Evolutionary conservation across 1,284 basidiomycete species (phyloP).

Genomic region (Pterula multifida): DNA sequence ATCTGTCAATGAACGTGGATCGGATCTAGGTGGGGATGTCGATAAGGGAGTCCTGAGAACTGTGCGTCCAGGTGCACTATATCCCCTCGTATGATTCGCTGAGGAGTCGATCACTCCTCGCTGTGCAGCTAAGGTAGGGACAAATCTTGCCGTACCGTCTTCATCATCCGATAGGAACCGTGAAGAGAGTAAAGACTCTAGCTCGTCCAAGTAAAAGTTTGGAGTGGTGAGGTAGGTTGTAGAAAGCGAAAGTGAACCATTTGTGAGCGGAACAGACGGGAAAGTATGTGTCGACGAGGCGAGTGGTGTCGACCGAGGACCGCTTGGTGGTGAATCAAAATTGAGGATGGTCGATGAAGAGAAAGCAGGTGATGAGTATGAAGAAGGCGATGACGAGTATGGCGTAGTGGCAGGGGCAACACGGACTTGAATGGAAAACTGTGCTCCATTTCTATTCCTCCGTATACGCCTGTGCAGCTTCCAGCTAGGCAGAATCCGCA

Average conservation of each 20-base stretch:
- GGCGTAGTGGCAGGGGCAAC: constrained; percentile 26
- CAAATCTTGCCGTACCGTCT: constrained; percentile 40
- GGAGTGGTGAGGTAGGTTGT: constrained; percentile 53
- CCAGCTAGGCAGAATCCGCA: constrained; percentile 65
- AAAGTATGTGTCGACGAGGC: constrained; percentile 8
- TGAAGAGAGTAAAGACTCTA: constrained; percentile 60
- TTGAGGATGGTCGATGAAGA: background rate
- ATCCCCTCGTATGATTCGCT: background rate
- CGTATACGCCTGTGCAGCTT: constrained; percentile 51
- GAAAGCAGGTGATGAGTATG: constrained; percentile 2
- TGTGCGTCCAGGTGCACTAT: background rate
- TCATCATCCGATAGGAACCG: constrained; percentile 52
- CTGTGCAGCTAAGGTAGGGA: constrained; percentile 38
- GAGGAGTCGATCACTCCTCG: background rate
- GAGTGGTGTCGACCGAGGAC: background rate
- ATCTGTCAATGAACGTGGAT: background rate
- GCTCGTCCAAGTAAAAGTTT: constrained; percentile 59
- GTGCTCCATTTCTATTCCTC: constrained; percentile 31
- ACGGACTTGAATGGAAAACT: constrained; percentile 40
- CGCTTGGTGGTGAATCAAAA: background rate
- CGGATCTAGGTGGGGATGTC: background rate
- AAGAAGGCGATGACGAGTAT: constrained; percentile 17
- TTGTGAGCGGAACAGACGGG: constrained; percentile 42
- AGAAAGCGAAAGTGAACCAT: constrained; percentile 49
- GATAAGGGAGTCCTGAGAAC: background rate